phyloP scores from a whole-genome alignment of 139 green algal species.

The Trebouxia sp. region DNA sequence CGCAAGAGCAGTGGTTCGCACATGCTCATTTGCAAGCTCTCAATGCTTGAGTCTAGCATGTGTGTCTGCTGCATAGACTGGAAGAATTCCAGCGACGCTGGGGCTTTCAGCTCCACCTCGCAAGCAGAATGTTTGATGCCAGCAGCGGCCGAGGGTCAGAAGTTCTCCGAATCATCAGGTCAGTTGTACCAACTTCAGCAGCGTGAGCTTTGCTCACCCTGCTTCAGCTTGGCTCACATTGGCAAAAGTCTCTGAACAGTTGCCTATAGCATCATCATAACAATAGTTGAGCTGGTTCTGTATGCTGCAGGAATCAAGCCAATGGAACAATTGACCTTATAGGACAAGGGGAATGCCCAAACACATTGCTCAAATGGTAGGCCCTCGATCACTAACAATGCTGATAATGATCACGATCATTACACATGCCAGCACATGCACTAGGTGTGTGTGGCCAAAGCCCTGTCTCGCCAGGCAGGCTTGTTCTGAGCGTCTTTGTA shows the following conservation, averaged over 20 bases:
- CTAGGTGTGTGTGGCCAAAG: neutral
- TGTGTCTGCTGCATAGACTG: neutral
- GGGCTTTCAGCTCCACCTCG: constrained; percentile 8
- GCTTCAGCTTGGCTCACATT: too few species aligned
- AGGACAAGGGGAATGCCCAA: neutral
- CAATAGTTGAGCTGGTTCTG: too few species aligned
- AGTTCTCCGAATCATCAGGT: neutral
- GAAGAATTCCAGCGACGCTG: constrained; percentile 2
- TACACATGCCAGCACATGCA: neutral
- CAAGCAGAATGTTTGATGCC: neutral
- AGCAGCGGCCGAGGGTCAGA: neutral
- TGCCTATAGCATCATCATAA: too few species aligned
- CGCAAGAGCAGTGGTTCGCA: too few species aligned
- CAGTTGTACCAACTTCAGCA: too few species aligned
- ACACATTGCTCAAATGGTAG: neutral
- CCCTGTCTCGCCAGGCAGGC: neutral
- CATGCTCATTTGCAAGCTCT: too few species aligned
- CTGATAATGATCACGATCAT: too few species aligned
- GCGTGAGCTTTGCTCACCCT: too few species aligned
- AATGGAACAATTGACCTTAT: constrained; percentile 6
- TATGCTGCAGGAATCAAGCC: neutral
- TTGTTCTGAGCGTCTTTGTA: too few species aligned
- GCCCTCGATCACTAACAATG: neutral
- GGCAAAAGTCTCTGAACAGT: too few species aligned
- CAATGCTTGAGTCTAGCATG: neutral